Evolutionary conservation across 2,329 filamentous ascomycete species (phyloP).

Genomic region (Eutypa lata): DNA sequence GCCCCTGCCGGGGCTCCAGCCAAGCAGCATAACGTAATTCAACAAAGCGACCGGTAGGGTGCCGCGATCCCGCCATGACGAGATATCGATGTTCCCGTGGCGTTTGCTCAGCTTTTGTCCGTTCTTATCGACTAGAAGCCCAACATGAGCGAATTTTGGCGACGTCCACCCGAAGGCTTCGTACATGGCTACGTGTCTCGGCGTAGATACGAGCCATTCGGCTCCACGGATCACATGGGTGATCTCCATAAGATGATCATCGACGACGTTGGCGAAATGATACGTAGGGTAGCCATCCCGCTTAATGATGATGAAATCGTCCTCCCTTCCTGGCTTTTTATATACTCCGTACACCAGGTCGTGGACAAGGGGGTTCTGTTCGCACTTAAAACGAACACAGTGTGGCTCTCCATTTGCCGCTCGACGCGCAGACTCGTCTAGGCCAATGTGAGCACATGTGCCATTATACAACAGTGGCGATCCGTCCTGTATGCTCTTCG

Average conservation of each 20-base stretch:
- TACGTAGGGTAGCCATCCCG: slow-evolving; percentile 92
- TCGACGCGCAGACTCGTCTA: slow-evolving; percentile 66
- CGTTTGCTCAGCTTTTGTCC: slow-evolving; percentile 85
- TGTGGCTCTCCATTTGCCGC: slow-evolving; percentile 67
- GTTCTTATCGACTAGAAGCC: slow-evolving; percentile 66
- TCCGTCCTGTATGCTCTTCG: slow-evolving; percentile 53
- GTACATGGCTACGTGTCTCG: slow-evolving; percentile 69
- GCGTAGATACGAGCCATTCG: slow-evolving; percentile 95
- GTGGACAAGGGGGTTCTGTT: slow-evolving; percentile 59
- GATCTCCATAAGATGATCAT: slow-evolving; percentile 93
- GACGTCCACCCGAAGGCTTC: slow-evolving; percentile 71
- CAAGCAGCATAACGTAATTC: slow-evolving; percentile 83
- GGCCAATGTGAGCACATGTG: slow-evolving; percentile 66
- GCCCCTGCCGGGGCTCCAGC: slow-evolving; percentile 63
- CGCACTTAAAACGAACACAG: slow-evolving; percentile 72
- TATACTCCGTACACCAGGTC: slow-evolving; percentile 79
- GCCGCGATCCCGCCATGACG: slow-evolving; percentile 45
- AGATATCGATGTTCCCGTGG: slow-evolving; percentile 53
- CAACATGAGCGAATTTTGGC: slow-evolving; percentile 77
- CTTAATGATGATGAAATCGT: slow-evolving; percentile 89
- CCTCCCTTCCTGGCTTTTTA: slow-evolving; percentile 53
- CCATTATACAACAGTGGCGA: slow-evolving; percentile 51
- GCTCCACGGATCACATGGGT: slow-evolving; percentile 92
- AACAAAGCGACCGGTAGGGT: slow-evolving; percentile 50
- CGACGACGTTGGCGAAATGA: slow-evolving; percentile 94